These are phyloP conservation scores for Aspergillus pseudoviridinutans DNA, from an alignment of 2,329 filamentous ascomycete species.

Conservation along the genomic window DNA sequence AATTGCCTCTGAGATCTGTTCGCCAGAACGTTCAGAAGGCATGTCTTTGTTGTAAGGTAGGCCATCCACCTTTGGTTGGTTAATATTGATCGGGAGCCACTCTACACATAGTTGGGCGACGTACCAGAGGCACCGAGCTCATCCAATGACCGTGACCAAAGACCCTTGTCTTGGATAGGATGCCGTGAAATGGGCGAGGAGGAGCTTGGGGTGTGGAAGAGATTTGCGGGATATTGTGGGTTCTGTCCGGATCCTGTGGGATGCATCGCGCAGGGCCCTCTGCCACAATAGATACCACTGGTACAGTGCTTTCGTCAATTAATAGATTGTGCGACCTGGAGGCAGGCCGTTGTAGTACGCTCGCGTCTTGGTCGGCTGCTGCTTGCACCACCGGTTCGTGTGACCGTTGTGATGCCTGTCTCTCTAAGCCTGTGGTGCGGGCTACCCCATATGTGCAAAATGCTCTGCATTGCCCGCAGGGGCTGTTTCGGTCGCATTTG, in stretches of 20 bases:
- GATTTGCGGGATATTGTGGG: too few species aligned
- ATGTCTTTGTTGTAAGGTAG: neutral
- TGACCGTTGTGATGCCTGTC: too few species aligned
- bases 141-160: constrained; percentile 26
- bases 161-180: constrained; percentile 21
- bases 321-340: too few species aligned
- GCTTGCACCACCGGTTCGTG: too few species aligned
- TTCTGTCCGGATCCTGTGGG: too few species aligned
- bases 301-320: too few species aligned
- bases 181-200: constrained; percentile 12
- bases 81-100: neutral
- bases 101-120: neutral
- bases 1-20: constrained; percentile 8
- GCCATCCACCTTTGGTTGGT: constrained; percentile 7
- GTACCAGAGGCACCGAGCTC: constrained; percentile 15
- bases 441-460: constrained; percentile 14
- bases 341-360: neutral
- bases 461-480: constrained; percentile 21
- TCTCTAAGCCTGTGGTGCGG: neutral
- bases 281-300: too few species aligned
- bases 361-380: neutral
- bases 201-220: neutral
- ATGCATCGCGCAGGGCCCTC: too few species aligned
- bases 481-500: constrained; percentile 24
- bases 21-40: constrained; percentile 4